These are phyloP conservation scores for Mrakia frigida DNA, from an alignment of 768 basidiomycete genomes.

Conservation along the genomic window DNA sequence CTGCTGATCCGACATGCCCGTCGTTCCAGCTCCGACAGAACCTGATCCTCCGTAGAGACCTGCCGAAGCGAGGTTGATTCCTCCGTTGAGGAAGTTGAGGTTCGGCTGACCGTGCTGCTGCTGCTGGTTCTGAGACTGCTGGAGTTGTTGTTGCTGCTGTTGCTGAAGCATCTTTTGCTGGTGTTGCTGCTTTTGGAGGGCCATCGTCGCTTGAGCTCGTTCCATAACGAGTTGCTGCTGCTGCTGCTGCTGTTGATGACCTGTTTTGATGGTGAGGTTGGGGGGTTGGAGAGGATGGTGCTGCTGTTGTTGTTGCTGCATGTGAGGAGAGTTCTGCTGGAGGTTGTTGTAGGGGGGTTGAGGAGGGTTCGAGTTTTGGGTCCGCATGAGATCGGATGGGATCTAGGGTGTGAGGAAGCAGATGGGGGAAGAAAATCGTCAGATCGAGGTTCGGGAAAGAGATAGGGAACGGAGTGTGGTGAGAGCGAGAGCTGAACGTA, in stretches of 20 bases:
- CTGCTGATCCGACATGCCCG: constrained; percentile 9
- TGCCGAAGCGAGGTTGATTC: background rate
- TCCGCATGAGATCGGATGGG: background rate
- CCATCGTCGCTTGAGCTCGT: background rate
- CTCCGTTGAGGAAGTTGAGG: background rate
- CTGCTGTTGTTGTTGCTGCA: constrained; percentile 9
- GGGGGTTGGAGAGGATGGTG: background rate
- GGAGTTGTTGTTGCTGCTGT: background rate
- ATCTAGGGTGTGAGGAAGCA: background rate
- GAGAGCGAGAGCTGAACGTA: background rate
- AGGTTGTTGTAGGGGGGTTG: background rate
- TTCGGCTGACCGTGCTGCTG: background rate
- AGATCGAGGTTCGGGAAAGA: background rate
- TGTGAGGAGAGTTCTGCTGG: background rate
- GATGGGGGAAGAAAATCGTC: too few relatives aligned
- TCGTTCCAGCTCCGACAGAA: too few relatives aligned
- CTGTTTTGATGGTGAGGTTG: constrained; percentile 2
- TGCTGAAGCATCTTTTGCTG: background rate
- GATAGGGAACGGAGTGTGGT: too few relatives aligned
- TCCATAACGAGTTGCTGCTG: background rate
- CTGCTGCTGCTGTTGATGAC: background rate
- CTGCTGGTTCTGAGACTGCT: background rate
- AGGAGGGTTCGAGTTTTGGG: background rate
- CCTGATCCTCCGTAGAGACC: too few relatives aligned
- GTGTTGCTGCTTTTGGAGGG: background rate